Evolutionary conservation across 2,329 filamentous ascomycete genomes (phyloP), one percentile per base, ranked within the genome.

Genomic region (Monosporascus sp.): DNA sequence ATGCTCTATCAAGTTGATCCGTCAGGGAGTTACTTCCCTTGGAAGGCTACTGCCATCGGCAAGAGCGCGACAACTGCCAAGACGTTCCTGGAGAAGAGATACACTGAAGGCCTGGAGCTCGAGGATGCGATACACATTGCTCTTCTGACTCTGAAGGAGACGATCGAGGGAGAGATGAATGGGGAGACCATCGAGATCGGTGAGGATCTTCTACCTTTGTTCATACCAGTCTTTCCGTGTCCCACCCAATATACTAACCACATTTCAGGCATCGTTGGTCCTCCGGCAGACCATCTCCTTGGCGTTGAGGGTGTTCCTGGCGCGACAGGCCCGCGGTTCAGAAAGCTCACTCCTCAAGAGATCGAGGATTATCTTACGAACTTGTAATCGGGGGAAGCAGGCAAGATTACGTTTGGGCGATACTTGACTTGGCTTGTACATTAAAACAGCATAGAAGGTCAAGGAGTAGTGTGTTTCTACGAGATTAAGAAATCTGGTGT

Each of bases 321-420:
- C 58, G 89, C 89, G 20, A 82, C 85, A 62, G 91, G 91, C 45
- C 91, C 91, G 54, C 84, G 91, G 59, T 96, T 96, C 84, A 84
- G 91, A 74, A 96, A 96, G 82, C 78, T 99, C 74, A 96, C 84
- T 66, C 91, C 96, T 68, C 91, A 96, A 76, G 94, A 99, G 78
- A 97, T 99, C 69, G 94, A 99, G 79, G 94, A 99, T 74, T 99
- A 99, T 78, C 78, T 99, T 74, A 97, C 94, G 73, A 97, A 96
- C 82, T 85, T 99, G 82, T 97, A 82, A 85, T 69, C 53, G 55
- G 50, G 50, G 58, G 43, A 22, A 3, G 20, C 20, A 3, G 53
- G 60, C 57, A 52, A 61, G 60, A 61, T 55, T 59, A 54, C 56
- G 46, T 60, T 60, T 58, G 52, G 50, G 56, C 60, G 56, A 61